Base-by-base conservation (phyloP, 768 basidiomycete species). In the Daedaleopsis sinensis region DNA sequence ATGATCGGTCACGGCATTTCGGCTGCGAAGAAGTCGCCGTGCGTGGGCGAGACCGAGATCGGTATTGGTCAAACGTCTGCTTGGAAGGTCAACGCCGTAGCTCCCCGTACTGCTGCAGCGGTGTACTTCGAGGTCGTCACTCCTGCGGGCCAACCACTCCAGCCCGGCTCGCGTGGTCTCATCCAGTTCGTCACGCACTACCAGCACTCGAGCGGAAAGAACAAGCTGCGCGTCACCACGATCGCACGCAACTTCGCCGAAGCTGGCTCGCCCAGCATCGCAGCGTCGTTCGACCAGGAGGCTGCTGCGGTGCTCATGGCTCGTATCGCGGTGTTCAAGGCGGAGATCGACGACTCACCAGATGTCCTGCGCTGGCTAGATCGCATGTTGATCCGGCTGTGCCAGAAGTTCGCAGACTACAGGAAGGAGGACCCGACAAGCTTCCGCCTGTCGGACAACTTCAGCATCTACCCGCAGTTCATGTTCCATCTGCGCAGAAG, bases 71-170 rank as follows among this genome's bases (percentile, higher is more conserved):
- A 96, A 73, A 99, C 97, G 0, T 97, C 96, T 11, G 96, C 95
- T 1, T 99, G 97, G 97, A 97, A 94, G 77, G 85, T 98, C 68
- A 97, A 96, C 78, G 82, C 88, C 54, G 84, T 99, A 65, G 93
- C 86, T 0, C 94, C 94, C 5, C 89, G 83, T 58, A 94, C 94
- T 1, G 88, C 96, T 1, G 84, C 90, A 52, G 96, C 88, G 32
- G 94, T 96, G 38, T 99, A 98, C 79, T 98, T 99, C 71, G 97
- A 99, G 73, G 97, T 98, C 32, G 97, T 98, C 63, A 96, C 96
- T 1, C 96, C 95, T 23, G 95, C 96, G 18, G 96, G 96, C 1
- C 94, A 98, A 71, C 90, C 95, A 1, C 80, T 97, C 24, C 88
- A 89, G 67, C 93, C 88, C 7, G 93, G 93, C 58, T 92, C 92